phyloP scores from a whole-genome alignment of 1,284 basidiomycete genomes.

The Ustilago curta region DNA sequence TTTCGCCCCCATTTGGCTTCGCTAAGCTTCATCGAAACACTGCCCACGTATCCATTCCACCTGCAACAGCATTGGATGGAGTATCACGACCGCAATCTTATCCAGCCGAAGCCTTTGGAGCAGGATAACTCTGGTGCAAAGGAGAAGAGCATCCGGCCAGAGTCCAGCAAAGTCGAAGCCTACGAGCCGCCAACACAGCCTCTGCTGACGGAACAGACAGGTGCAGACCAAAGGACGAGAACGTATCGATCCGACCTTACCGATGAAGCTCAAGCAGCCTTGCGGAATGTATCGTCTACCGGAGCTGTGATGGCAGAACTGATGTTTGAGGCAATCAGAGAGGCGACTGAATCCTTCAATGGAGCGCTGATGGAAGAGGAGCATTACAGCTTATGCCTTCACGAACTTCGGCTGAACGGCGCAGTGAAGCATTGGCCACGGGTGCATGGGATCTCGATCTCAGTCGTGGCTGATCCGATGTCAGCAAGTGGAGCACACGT shows the following conservation, averaged over 20 bases:
- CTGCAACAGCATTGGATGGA: slow-evolving; percentile 51
- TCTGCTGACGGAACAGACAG: slow-evolving; percentile 17
- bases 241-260: slow-evolving; percentile 15
- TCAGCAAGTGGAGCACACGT: neutral
- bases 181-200: slow-evolving; percentile 10
- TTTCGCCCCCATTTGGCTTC: slow-evolving; percentile 24
- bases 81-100: slow-evolving; percentile 52
- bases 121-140: neutral
- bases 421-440: neutral
- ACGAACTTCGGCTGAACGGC: neutral
- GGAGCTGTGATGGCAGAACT: slow-evolving; percentile 20
- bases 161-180: neutral
- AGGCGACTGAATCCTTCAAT: slow-evolving; percentile 2
- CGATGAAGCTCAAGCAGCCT: slow-evolving; percentile 1
- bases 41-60: slow-evolving; percentile 47
- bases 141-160: neutral
- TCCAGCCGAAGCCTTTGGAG: slow-evolving; percentile 1
- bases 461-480: neutral
- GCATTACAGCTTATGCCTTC: neutral
- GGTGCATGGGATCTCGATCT: slow-evolving; percentile 1
- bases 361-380: neutral
- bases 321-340: slow-evolving; percentile 16
- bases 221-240: neutral
- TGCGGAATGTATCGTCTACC: slow-evolving; percentile 1
- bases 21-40: slow-evolving; percentile 13